Conservation (phyloP, 108 stramenopile species). For the Stephanodiscus minutulus region DNA sequence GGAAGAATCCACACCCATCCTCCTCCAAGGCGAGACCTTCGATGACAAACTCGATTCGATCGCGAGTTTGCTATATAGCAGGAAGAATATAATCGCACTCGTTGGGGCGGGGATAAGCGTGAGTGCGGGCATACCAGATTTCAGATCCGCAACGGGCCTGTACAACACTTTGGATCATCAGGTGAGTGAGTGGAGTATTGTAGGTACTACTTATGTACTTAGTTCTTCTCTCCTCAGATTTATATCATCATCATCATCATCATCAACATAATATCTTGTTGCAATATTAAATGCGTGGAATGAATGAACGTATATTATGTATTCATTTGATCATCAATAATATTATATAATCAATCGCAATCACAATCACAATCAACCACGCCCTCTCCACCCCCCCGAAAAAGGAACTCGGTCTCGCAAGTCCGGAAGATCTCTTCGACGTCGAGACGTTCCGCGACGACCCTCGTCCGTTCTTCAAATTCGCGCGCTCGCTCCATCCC, state of each 20-base stretch:
- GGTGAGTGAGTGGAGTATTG: constrained; percentile 9
- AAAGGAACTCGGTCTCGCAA: constrained; percentile 50
- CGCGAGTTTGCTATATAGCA: constrained; percentile 38
- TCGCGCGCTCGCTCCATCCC: constrained; percentile 37
- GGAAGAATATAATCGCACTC: constrained; percentile 74
- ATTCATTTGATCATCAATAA: no score
- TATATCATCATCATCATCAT: no score
- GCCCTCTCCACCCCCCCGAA: background rate
- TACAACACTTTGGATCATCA: constrained; percentile 66
- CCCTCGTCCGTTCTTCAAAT: constrained; percentile 73
- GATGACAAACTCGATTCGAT: constrained; percentile 21
- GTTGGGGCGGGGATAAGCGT: constrained; percentile 84
- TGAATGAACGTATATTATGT: no score
- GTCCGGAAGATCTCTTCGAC: constrained; percentile 84
- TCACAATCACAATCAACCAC: no score
- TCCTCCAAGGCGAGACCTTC: constrained; percentile 19
- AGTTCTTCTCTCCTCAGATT: no score
- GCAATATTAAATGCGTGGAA: no score
- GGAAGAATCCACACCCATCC: no score
- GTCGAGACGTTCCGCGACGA: constrained; percentile 70
- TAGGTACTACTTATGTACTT: no score
- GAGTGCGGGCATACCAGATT: constrained; percentile 86
- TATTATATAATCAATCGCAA: no score
- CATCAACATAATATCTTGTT: no score
- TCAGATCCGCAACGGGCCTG: constrained; percentile 74